A percentile compares a stretch with the other conserved stretches of the same genome.
These are phyloP conservation scores for Leccinum solheimii DNA, from an alignment of 1,284 basidiomycete genomes.

Conservation along the genomic window DNA sequence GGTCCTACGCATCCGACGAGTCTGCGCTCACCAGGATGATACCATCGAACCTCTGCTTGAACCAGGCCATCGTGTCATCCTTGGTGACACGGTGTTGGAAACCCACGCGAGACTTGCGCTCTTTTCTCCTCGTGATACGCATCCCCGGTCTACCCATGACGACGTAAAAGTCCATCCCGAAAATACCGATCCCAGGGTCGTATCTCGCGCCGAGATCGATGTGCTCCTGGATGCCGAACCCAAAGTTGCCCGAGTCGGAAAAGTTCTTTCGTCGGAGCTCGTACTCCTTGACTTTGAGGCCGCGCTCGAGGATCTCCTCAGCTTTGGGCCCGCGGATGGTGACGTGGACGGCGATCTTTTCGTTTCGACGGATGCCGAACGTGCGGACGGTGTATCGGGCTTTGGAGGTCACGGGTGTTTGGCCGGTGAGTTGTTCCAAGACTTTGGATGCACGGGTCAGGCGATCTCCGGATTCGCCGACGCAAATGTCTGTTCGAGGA, in stretches of 20 bases:
- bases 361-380: conserved; percentile 99
- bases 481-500: conserved; percentile 84
- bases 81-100: conserved; percentile 87
- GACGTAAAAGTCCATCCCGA: conserved; percentile 98
- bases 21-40: conserved; percentile 78
- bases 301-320: conserved; percentile 99
- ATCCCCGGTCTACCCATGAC: conserved; percentile 97
- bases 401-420: conserved; percentile 99
- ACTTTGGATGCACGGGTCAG: conserved; percentile 99
- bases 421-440: conserved; percentile 98
- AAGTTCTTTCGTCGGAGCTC: conserved; percentile 94
- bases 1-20: neutral
- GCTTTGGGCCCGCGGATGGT: conserved; percentile 99
- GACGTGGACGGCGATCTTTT: conserved; percentile 99
- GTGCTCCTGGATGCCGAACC: conserved; percentile 98
- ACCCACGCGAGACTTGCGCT: conserved; percentile 86
- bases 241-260: conserved; percentile 98
- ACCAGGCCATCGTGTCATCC: conserved; percentile 96
- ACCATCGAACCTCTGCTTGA: conserved; percentile 98
- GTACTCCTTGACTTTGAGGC: conserved; percentile 99
- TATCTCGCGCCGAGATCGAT: conserved; percentile 99
- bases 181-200: conserved; percentile 96
- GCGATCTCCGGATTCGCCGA: conserved; percentile 99
- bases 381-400: conserved; percentile 99
- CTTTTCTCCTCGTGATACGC: conserved; percentile 91